A percentile compares a stretch with the other conserved stretches of the same genome.
Evolutionary conservation across 2,329 filamentous ascomycete genomes (phyloP).

Genomic region (Botryotinia convoluta): DNA sequence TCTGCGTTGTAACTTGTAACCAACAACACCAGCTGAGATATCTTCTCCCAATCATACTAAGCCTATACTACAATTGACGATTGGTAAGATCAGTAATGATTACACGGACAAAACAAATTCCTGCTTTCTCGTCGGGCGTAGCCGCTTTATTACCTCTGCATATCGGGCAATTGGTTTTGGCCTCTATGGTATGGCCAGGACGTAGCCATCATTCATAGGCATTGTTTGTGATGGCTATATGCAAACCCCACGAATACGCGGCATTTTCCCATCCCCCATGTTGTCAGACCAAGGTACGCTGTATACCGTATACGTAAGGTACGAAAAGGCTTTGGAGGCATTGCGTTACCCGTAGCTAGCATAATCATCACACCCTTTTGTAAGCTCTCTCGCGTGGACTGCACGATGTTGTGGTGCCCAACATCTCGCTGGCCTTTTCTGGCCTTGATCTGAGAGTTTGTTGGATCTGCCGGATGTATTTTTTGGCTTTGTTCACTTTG

Average conservation of each 20-base stretch:
- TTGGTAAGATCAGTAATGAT: conserved; percentile 6
- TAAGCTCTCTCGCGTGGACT: background rate
- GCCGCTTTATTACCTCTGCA: conserved; percentile 1
- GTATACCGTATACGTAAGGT: conserved; percentile 15
- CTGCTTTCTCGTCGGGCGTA: conserved; percentile 16
- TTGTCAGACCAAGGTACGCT: background rate
- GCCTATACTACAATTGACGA: background rate
- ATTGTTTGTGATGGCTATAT: conserved; percentile 1
- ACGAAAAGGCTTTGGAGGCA: conserved; percentile 10
- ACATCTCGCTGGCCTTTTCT: conserved; percentile 3
- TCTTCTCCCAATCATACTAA: background rate
- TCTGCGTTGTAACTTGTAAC: conserved; percentile 16
- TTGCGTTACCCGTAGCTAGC: background rate
- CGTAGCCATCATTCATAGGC: background rate
- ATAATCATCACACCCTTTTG: conserved; percentile 1
- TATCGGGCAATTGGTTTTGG: conserved; percentile 14
- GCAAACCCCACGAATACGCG: conserved; percentile 19
- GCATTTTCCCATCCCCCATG: conserved; percentile 9
- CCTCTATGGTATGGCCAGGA: background rate
- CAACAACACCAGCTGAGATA: conserved; percentile 3
- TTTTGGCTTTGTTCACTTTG: conserved; percentile 8
- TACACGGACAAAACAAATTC: background rate
- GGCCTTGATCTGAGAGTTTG: background rate
- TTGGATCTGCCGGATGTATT: background rate
- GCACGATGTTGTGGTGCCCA: conserved; percentile 18